These are phyloP conservation scores for Kodamaea neixiangensis DNA, from an alignment of 805 yeast genomes.

Conservation along the genomic window DNA sequence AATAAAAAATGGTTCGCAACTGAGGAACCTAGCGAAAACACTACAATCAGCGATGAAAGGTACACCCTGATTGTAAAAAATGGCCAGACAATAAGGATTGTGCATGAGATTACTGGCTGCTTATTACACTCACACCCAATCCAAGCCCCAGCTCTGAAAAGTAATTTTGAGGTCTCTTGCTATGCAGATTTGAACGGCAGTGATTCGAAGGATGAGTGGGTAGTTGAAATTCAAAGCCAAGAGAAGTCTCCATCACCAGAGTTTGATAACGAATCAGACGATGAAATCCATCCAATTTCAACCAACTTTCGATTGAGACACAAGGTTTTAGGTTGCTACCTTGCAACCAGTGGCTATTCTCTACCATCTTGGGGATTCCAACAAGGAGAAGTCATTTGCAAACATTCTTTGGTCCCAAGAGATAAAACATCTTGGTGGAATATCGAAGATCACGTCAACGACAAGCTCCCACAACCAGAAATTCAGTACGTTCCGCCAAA, in stretches of 20 bases:
- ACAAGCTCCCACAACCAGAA: slow-evolving; percentile 37
- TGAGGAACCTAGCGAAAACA: slow-evolving; percentile 20
- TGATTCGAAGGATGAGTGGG: slow-evolving; percentile 88
- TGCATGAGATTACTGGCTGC: slow-evolving; percentile 70
- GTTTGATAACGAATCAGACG: slow-evolving; percentile 47
- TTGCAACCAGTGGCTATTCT: slow-evolving; percentile 69
- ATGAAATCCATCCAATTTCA: slow-evolving; percentile 70
- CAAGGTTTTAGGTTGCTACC: slow-evolving; percentile 66
- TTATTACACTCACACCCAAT: slow-evolving; percentile 83
- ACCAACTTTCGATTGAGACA: slow-evolving; percentile 70
- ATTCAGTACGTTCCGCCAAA: slow-evolving; percentile 38
- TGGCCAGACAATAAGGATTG: slow-evolving; percentile 69
- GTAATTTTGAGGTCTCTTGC: slow-evolving; percentile 82
- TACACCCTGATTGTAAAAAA: slow-evolving; percentile 44
- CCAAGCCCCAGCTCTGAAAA: slow-evolving; percentile 68
- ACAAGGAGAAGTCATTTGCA: slow-evolving; percentile 80
- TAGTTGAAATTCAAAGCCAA: slow-evolving; percentile 76
- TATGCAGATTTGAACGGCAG: slow-evolving; percentile 74
- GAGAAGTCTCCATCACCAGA: slow-evolving; percentile 41
- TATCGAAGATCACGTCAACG: slow-evolving; percentile 66
- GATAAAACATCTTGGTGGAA: slow-evolving; percentile 83
- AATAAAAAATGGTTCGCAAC: slow-evolving; percentile 31
- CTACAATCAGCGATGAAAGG: slow-evolving; percentile 22
- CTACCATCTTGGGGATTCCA: slow-evolving; percentile 85
- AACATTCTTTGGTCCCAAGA: slow-evolving; percentile 46